Percentiles rank a stretch among this genome's conserved stretches.
Evolutionary conservation across 2,329 filamentous ascomycete species (phyloP).

Genomic region (Daldinia sp.): DNA sequence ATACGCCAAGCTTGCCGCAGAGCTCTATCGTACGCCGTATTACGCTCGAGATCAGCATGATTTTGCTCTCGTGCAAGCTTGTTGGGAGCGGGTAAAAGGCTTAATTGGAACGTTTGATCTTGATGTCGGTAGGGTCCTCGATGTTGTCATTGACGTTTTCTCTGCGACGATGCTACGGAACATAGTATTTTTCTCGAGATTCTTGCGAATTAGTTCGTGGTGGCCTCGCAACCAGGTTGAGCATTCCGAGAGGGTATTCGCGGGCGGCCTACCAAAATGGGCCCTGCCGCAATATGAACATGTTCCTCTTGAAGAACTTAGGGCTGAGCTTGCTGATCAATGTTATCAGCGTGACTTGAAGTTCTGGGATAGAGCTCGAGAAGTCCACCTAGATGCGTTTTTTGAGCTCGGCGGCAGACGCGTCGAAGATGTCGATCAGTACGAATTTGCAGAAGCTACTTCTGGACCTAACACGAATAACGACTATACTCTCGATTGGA

Average conservation of each 20-base stretch:
- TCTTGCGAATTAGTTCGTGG: constrained; percentile 92
- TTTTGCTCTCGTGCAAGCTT: constrained; percentile 79
- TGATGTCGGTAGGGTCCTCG: constrained; percentile 91
- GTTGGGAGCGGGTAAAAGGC: constrained; percentile 91
- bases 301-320: constrained; percentile 73
- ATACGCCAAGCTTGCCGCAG: constrained; percentile 94
- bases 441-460: constrained; percentile 56
- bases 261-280: constrained; percentile 82
- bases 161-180: constrained; percentile 93
- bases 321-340: constrained; percentile 61
- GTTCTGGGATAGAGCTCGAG: constrained; percentile 84
- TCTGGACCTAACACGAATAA: constrained; percentile 55
- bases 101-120: constrained; percentile 97
- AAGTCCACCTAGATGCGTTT: constrained; percentile 81
- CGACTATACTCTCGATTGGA: constrained; percentile 67
- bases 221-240: constrained; percentile 77
- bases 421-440: constrained; percentile 66
- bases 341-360: constrained; percentile 72
- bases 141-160: constrained; percentile 94
- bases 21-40: constrained; percentile 81
- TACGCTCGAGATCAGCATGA: constrained; percentile 78
- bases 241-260: constrained; percentile 54
- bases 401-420: constrained; percentile 85
- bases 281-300: constrained; percentile 69
- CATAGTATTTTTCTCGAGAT: constrained; percentile 92